Base-by-base conservation (phyloP, 768 basidiomycete genomes). In the Trametes villosa region DNA sequence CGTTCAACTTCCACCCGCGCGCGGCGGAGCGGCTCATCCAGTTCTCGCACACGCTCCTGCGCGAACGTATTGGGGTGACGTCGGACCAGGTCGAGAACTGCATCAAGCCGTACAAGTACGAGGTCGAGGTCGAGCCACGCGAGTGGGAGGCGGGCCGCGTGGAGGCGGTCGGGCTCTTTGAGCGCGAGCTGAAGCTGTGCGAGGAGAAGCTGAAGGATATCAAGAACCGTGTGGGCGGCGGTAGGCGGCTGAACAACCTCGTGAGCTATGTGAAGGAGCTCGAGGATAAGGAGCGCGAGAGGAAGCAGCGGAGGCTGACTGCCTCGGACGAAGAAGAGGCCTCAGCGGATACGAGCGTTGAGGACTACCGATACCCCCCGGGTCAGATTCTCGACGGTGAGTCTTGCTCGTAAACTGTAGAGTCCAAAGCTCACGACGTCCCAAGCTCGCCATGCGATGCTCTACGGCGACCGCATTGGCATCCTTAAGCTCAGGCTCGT, bases 51-150 rank as follows among this genome's bases (percentile, higher is more conserved):
- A 86, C 83, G 74, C 96, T 99, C 70, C 77, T 99, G 53, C 83
- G 96, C 59, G 96, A 98, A 69, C 86, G 96, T 7, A 91, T 98
- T 58, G 91, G 93, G 17, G 77, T 96, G 56, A 94, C 97, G n/a
- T 90, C 93, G 5, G 97, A 99, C 72, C 96, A 98, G 76, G 96
- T 99, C 17, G 97, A 99, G 79, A 99, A 98, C 74, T 96, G 94
- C 75, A 98, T 99, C 81, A 99, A 99, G 76, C 97, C 96, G 29
- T 98, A 86, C 83, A 99, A 99, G 79, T 96, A 97, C 70, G 96
- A 98, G 70, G 88, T 98, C 27, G 97, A 99, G 71, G 90, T 98
- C 15, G 95, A 98, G 63, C 83, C 85, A 15, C 79, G 88, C 41
- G 97, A 99, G 73, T 99, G 97, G 97, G 92, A 93, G 67, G 70